Base-by-base conservation (phyloP, 208 protist genomes). In the Novymonas esmeraldas region DNA sequence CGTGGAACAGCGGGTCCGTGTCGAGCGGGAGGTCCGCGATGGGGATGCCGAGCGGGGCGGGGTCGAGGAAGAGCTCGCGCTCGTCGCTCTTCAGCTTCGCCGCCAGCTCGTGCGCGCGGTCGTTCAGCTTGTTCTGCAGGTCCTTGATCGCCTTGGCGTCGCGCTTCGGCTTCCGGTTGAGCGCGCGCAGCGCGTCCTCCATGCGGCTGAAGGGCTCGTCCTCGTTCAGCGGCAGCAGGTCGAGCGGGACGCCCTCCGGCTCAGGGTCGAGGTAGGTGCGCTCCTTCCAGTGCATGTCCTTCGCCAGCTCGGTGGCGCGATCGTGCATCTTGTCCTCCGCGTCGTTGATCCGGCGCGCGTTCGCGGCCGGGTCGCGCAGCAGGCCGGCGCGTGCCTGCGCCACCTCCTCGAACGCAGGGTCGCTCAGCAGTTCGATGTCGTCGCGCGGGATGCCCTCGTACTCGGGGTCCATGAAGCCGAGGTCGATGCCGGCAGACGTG, bases 41-140 rank as follows among this genome's bases (percentile, higher is more conserved):
- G 7, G 81, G 78, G n/a, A 94, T 76, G 28, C 89, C 85, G 13
- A 81, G 59, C 14, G 85, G 85, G 64, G 76, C 44, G 0, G 80
- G 85, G 48, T 89, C 81, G 33, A 92, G 69, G 71, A 92, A 92
- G 11, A 88, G 66, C 20, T 84, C 76, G n/a, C 85, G 89, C 65
- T 94, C 89, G 36, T 78, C 66, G 18, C 78, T 49, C 76, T 92
- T 90, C 36, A 91, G 71, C 61, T 85, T 69, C 38, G 18, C 65
- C 0, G 89, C 89, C 49, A 93, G 63, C 61, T 89, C 85, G 63
- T 89, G 77, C 18, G 82, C 73, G 26, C 84, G 86, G 48, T 81
- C 83, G 71, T 85, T 76, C 13, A 91, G 56, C 45, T 61, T 49
- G n/a, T 70, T 44, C 69, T 87, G 67, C 6, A 87, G 28, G 10